Evolutionary conservation across 306 rosid genomes (phyloP), one percentile per base, ranked within the genome.

Genomic region (Parietaria judaica): DNA sequence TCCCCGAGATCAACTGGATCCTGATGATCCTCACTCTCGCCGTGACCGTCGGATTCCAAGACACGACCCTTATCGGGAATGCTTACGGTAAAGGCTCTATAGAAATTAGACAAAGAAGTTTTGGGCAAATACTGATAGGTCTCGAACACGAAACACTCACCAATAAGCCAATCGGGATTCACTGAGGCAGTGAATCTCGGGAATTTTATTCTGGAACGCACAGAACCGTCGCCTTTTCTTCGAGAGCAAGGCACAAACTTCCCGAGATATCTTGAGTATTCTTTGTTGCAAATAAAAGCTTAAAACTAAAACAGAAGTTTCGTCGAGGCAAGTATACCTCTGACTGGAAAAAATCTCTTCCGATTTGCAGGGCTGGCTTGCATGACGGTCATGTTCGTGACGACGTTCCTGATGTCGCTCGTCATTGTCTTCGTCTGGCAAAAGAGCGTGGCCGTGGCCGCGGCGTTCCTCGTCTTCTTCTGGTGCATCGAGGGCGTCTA

Each of bases 1-100:
- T 88, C 73, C 96, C 96, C 48, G 96, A 88, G 78, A 85, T 88
- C 63, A 88, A 88, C 62, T 88, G 96, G 96, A 88, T 83, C 75
- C 84, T 88, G 48, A 88, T 88, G 96, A 59, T 88, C 71, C 84
- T 88, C 50, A 88, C 94, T 51, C 94, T 88, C 59, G 79, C 96
- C 44, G 66, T 88, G 70, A 88, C 96, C 49, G 52, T 88, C 56
- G 96, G 94, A 55, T 88, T 88, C 73, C 90, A n/a, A 61, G 94
- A 85, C 74, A 88, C 90, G 3, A 88, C 80, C 58, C 36, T 83
- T 43, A 88, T 88, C 36, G 96, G 96, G 78, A 81, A 88, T 74
- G 96, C 96, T 60, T 88, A 88, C 64, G 94, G 96, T 88, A 79
- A 58, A 70, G 55, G 50, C 8, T 46, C 11, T 46, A 7, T 13